Percentiles rank a stretch among this genome's conserved stretches.
phyloP scores from a whole-genome alignment of 306 rosid genomes.

The Quercus parvula region DNA sequence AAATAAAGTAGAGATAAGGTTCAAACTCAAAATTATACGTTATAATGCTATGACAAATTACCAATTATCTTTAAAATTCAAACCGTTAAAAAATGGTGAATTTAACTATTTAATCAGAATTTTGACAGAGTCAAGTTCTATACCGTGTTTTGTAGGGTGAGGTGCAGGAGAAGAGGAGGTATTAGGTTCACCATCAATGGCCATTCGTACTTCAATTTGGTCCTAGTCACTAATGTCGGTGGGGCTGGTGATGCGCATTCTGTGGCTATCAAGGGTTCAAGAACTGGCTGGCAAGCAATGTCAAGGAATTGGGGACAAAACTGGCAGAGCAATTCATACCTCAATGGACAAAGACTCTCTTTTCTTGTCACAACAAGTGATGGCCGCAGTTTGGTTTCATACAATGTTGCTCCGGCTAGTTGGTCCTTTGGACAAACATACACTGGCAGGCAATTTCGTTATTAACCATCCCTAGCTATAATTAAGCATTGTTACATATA shows the following conservation, averaged over 20 bases:
- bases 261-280: constrained; percentile 69
- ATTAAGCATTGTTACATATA: neutral
- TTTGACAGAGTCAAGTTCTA: neutral
- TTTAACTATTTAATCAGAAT: no score
- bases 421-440: constrained; percentile 85
- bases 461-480: constrained; percentile 14
- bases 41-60: neutral
- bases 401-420: constrained; percentile 60
- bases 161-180: constrained; percentile 76
- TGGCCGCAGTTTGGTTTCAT: constrained; percentile 48
- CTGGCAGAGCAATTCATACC: constrained; percentile 75
- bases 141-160: constrained; percentile 39
- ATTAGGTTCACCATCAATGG: constrained; percentile 75
- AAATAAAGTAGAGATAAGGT: no score
- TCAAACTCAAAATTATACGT: no score
- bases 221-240: constrained; percentile 75
- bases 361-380: constrained; percentile 65
- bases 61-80: no score
- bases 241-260: constrained; percentile 83
- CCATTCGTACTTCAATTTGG: constrained; percentile 77
- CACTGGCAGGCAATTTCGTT: constrained; percentile 61
- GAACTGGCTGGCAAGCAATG: constrained; percentile 68
- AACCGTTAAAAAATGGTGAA: no score
- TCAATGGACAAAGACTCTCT: constrained; percentile 74
- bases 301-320: constrained; percentile 90